phyloP scores from a whole-genome alignment of 2,329 filamentous ascomycete species.

The Penicillium verrucosum region DNA sequence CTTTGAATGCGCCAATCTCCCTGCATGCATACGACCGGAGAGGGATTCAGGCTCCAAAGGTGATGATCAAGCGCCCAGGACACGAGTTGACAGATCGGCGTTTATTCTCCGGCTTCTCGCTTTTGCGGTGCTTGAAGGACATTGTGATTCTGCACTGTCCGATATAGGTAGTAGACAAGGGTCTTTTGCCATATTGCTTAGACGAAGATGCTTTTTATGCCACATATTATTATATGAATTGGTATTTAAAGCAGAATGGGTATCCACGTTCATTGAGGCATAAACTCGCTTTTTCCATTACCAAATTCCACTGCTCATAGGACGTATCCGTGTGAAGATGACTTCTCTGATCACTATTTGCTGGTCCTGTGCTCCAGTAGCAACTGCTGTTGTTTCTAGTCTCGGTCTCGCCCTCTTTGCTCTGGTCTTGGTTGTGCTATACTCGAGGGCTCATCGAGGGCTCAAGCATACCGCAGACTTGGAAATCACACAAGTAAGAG shows the following conservation, averaged over 20 bases:
- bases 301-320: not conserved
- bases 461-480: not conserved
- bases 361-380: not conserved
- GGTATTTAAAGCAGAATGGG: not conserved
- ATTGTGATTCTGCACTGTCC: not conserved
- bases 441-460: not conserved
- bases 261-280: not conserved
- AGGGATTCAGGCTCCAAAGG: conserved; percentile 1
- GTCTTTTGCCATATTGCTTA: no score
- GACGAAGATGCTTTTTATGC: no score
- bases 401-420: not conserved
- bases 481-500: not conserved
- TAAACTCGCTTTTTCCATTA: not conserved
- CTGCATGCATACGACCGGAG: conserved; percentile 14
- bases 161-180: not conserved
- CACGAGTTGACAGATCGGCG: not conserved
- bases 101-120: not conserved
- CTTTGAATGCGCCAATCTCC: conserved; percentile 3
- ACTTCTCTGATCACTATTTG: no score
- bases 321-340: not conserved
- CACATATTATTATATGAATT: not conserved
- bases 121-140: not conserved
- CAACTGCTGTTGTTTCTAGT: not conserved
- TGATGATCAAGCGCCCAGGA: not conserved
- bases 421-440: not conserved